Conservation (phyloP, 2,329 filamentous ascomycete genomes). For the Cladophialophora carrionii region DNA sequence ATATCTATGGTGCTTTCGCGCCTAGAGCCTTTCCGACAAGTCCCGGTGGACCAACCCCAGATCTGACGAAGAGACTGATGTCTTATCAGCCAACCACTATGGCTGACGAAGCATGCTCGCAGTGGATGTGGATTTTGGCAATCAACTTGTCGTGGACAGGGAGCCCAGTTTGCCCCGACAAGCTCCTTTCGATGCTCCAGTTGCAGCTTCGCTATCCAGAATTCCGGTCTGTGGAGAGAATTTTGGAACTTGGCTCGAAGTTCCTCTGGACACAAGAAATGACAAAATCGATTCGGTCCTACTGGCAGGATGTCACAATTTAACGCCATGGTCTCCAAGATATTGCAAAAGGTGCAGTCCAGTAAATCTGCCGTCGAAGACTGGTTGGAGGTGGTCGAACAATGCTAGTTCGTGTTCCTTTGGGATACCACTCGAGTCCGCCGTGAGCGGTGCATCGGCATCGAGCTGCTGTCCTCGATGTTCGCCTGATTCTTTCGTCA, state of each 20-base stretch:
- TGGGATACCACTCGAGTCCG: neutral
- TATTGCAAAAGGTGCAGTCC: constrained; percentile 5
- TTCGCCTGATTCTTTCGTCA: neutral
- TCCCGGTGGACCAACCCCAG: neutral
- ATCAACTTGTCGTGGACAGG: constrained; percentile 7
- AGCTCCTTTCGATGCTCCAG: constrained; percentile 1
- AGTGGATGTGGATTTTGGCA: constrained; percentile 16
- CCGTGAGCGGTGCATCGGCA: neutral
- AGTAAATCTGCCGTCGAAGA: constrained; percentile 7
- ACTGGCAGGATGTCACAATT: constrained; percentile 9
- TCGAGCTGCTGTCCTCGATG: neutral
- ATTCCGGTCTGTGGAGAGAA: constrained; percentile 2
- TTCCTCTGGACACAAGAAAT: constrained; percentile 16
- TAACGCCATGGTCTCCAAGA: neutral
- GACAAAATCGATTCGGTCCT: constrained; percentile 6
- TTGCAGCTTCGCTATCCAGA: constrained; percentile 8
- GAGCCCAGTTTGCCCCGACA: neutral
- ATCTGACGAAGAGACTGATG: neutral
- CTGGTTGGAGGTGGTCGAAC: constrained; percentile 8
- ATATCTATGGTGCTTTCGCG: constrained; percentile 4
- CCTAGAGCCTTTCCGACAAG: constrained; percentile 8
- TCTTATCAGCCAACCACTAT: neutral
- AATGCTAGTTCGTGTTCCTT: constrained; percentile 3
- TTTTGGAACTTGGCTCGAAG: neutral
- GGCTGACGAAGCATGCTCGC: neutral